Percentiles rank a stretch among this genome's conserved stretches.
phyloP scores from a whole-genome alignment of 139 green algal species.

The Chlamydomonas applanata region DNA sequence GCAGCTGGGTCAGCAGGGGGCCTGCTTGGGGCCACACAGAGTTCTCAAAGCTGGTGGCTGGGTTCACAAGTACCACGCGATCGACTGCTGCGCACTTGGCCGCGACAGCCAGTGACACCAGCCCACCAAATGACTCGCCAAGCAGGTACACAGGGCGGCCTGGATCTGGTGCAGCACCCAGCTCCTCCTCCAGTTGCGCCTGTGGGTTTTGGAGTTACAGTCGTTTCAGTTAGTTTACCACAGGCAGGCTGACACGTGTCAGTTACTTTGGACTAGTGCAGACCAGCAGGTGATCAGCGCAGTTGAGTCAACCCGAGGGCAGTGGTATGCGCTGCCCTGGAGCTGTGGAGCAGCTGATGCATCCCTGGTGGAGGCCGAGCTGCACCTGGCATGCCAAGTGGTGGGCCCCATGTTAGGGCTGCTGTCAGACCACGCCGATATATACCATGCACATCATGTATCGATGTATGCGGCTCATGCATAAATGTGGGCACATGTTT shows the following conservation, averaged over 20 bases:
- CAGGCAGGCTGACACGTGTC: too few relatives aligned
- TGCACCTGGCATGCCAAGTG: background rate
- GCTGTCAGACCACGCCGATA: too few relatives aligned
- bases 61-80: constrained; percentile 82
- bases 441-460: too few relatives aligned
- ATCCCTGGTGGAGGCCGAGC: background rate
- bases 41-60: constrained; percentile 68
- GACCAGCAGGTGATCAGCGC: too few relatives aligned
- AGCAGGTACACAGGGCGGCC: constrained; percentile 83
- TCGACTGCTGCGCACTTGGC: constrained; percentile 36
- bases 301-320: too few relatives aligned
- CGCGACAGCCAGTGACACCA: constrained; percentile 76
- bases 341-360: background rate
- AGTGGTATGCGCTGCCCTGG: too few relatives aligned
- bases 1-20: constrained; percentile 64
- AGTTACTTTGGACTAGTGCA: too few relatives aligned
- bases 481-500: too few relatives aligned
- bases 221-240: too few relatives aligned
- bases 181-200: constrained; percentile 29
- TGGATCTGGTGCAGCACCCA: constrained; percentile 4
- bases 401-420: background rate
- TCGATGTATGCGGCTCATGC: too few relatives aligned
- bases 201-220: too few relatives aligned
- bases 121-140: constrained; percentile 85
- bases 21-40: constrained; percentile 71